Base-by-base conservation (phyloP, 2,329 filamentous ascomycete genomes). In the Colletotrichum aenigma region DNA sequence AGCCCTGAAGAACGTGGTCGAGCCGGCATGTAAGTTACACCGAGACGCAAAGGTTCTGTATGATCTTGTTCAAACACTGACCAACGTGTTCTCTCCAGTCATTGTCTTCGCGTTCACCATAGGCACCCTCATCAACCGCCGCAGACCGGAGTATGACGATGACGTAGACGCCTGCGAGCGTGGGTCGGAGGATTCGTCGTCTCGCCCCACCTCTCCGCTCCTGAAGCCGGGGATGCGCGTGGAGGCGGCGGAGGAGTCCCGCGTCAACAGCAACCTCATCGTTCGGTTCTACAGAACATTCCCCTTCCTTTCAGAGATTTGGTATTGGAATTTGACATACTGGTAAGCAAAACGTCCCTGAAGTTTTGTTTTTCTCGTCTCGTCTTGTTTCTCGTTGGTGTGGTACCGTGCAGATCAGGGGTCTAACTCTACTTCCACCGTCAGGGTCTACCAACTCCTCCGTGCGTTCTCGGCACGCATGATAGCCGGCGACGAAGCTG, bases 401-500 rank as follows among this genome's bases (percentile, higher is more conserved):
- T 58, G 55, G 15, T 58, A 58, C 60, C 10, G 48, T 18, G 34
- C 34, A 10, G 21, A 60, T 32, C 26, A 32, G 4, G 15, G 36
- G 28, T 26, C 56, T 65, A 55, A 74, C 58, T 26, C 3, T 43
- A 8, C 28, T 30, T 30, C 15, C 13, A 15, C n/a, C 28, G 12
- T 21, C 15, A 84, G 83, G 83, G 79, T 86, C 60, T 88, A 88
- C 66, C 87, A 88, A 79, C 83, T 85, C 6, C 79, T 86, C 26
- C 84, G 87, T 21, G 87, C 87, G 13, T 67, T 85, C 28, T 87
- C 86, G 3, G 87, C 86, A 15, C 79, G 83, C 67, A 75, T 82
- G 58, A 88, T 88, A 60, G 81, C 81, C 52, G 81, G 82, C 62
- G 82, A 87, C 75, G 78, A 85, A 15, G 71, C 81, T 36, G 79